Conservation (phyloP, 169 alveolate species). For the Cryptosporidium canis region DNA sequence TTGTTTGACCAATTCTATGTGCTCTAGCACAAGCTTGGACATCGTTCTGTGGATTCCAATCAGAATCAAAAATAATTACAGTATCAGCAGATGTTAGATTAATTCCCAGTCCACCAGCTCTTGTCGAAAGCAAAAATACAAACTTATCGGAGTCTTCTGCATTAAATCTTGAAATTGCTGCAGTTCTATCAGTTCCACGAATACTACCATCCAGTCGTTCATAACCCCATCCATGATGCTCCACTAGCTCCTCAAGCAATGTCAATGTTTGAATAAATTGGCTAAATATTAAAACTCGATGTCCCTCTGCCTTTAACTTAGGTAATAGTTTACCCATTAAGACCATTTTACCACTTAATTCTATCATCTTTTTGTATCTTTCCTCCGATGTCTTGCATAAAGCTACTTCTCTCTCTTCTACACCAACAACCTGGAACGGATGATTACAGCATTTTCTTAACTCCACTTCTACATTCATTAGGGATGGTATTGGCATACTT, state of each 20-base stretch:
- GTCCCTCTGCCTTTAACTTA: conserved; percentile 86
- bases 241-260: conserved; percentile 87
- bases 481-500: conserved; percentile 80
- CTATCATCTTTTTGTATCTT: conserved; percentile 79
- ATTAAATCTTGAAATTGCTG: conserved; percentile 83
- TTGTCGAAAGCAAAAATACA: conserved; percentile 90
- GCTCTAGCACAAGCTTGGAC: conserved; percentile 95
- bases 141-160: conserved; percentile 82
- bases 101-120: conserved; percentile 95
- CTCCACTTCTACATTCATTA: conserved; percentile 90
- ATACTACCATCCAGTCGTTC: conserved; percentile 90
- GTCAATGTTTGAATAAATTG: conserved; percentile 88
- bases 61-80: conserved; percentile 93
- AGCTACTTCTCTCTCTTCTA: conserved; percentile 79
- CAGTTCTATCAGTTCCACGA: conserved; percentile 84
- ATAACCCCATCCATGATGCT: conserved; percentile 81
- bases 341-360: conserved; percentile 88
- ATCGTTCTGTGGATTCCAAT: conserved; percentile 95
- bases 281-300: conserved; percentile 88
- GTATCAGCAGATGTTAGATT: conserved; percentile 93
- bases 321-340: conserved; percentile 79
- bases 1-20: conserved; percentile 92
- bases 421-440: conserved; percentile 91
- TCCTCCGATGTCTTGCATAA: conserved; percentile 70
- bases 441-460: conserved; percentile 94